Base-by-base conservation (phyloP, 306 rosid species). In the Ammopiptanthus mongolicus region DNA sequence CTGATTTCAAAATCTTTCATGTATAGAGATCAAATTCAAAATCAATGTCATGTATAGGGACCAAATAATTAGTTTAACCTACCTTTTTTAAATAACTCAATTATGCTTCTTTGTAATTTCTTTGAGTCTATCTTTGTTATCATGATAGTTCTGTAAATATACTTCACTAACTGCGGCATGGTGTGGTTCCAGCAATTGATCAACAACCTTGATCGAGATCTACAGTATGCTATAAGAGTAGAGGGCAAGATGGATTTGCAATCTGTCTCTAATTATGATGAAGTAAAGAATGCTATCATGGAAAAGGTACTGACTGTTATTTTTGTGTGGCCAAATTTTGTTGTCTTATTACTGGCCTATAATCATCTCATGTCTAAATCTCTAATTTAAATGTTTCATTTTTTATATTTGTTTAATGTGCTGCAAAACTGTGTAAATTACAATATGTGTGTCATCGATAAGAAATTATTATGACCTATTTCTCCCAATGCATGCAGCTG, bases 231-330 rank as follows among this genome's bases (percentile, higher is more conserved):
- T 78, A 84, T 94, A 77, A 83, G 80, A 81, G 98, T 91, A 74
- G 98, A 91, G 87, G 98, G 98, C 60, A 88, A 89, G 86, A 84
- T 91, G 93, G 97, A 90, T 75, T 73, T 91, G 86, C 92, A 91
- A 46, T 81, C 73, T 25, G 93, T 95, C 73, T 81, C 91, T 61
- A 95, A 95, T 80, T 95, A 95, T 79, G 90, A 89, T 65, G 97
- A 95, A 84, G 96, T 95, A 82, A 90, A 87, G 91, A 83, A 78
- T 72, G 84, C 91, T 69, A 95, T 95, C 65, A 69, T 82, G 89
- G 97, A 88, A 82, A 91, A 95, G 98, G 98, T 95, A 83, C 69
- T 59, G 77, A 13, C 48, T 83, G 71, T n/a, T n/a, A 51, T 76
- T 62, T 42, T 82, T 77, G 52, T 73, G n/a, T 41, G 82, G 76